A percentile compares a stretch with the other conserved stretches of the same genome.
These are phyloP conservation scores for Ostreobium quekettii DNA, from an alignment of 139 green algal species.

Conservation along the genomic window DNA sequence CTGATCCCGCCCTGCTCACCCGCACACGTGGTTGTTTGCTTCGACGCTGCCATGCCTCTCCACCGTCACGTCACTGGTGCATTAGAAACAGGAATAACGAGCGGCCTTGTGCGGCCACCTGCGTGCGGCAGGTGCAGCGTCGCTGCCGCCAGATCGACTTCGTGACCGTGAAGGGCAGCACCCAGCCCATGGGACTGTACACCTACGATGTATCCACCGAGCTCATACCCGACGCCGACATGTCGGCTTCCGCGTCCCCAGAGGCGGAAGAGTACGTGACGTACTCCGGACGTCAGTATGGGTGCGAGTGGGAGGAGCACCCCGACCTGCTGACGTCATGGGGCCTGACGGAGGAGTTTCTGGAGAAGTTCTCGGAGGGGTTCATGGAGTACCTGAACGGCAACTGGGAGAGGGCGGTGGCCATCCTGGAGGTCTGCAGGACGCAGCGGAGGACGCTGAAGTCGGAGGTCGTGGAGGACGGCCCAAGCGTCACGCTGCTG, in stretches of 20 bases:
- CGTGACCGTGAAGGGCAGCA: constrained; percentile 88
- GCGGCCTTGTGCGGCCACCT: too few relatives aligned
- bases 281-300: constrained; percentile 31
- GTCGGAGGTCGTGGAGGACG: constrained; percentile 35
- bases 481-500: constrained; percentile 59
- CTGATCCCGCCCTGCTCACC: too few relatives aligned
- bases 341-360: constrained; percentile 44
- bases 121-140: constrained; percentile 10
- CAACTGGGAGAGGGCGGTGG: constrained; percentile 49
- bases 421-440: constrained; percentile 41
- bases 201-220: constrained; percentile 32
- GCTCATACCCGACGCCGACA: constrained; percentile 16
- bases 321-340: constrained; percentile 58
- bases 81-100: too few relatives aligned
- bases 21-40: too few relatives aligned
- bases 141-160: constrained; percentile 79
- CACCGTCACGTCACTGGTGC: too few relatives aligned
- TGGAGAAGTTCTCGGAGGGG: constrained; percentile 46
- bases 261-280: constrained; percentile 19
- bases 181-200: constrained; percentile 39
- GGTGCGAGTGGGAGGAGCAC: constrained; percentile 68
- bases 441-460: constrained; percentile 16
- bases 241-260: background rate
- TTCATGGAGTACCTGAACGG: constrained; percentile 57
- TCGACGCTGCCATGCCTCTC: too few relatives aligned